Base-by-base conservation (phyloP, 2,329 filamentous ascomycete genomes). In the Talaromyces sp. region DNA sequence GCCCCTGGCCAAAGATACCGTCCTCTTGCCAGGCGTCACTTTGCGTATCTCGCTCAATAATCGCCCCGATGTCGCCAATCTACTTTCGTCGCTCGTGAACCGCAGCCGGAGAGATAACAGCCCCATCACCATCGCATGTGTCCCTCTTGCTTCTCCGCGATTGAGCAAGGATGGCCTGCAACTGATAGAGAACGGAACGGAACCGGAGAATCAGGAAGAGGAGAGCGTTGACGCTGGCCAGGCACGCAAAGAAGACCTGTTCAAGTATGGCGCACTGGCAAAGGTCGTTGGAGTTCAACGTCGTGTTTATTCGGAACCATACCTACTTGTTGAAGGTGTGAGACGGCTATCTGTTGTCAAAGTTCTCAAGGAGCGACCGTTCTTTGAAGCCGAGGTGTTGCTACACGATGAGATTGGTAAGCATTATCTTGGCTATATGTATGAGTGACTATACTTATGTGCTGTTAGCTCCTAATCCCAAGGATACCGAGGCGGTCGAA, bases 51-150 rank as follows among this genome's bases (percentile, higher is more conserved):
- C 92, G 63, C 89, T 97, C 61, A 88, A 89, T 47, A 89, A 89
- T 77, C 91, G 94, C 61, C 88, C 92, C 70, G 95, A 98, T 78
- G 90, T 98, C 70, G 90, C 92, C 62, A 91, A 94, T 60, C 86
- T 98, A 53, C 88, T 99, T 65, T 91, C 93, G 22, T 89, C 90
- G 71, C 87, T 97, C 67, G 94, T 96, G 79, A 91, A 91, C 72
- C 88, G 89, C 70, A 89, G 89, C 31, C 89, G 88, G 72, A 86
- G 82, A 1, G 83, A 89, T 70, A 86, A 88, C 31, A 85, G 84
- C 68, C 84, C 88, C 70, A 88, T 97, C 70, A 89, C 91, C 8
- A 89, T 98, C 69, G 92, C 91, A 62, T 98, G 94, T 77, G 88
- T 98, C 63, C 95, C 95, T 22, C 83, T 97, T 67, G 89, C 84